Evolutionary conservation across 2,329 filamentous ascomycete genomes (phyloP).

Genomic region (Dactylellina sp.): DNA sequence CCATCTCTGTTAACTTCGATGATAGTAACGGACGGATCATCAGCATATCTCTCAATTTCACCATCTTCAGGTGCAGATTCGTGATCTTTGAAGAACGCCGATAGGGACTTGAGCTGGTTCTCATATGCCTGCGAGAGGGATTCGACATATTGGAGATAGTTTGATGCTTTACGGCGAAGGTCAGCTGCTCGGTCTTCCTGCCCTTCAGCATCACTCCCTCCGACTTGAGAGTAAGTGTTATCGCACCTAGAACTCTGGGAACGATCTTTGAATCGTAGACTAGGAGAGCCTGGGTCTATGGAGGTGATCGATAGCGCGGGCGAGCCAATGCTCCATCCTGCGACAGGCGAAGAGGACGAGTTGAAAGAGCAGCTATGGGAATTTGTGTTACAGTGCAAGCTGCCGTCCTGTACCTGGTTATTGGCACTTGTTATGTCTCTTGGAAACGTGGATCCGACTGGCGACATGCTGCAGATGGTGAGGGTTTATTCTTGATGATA

Average conservation of each 20-base stretch:
- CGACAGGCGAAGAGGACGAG: conserved; percentile 11
- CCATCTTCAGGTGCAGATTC: neutral
- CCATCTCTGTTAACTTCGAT: conserved; percentile 38
- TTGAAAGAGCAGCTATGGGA: conserved; percentile 31
- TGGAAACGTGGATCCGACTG: neutral
- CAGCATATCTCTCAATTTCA: conserved; percentile 14
- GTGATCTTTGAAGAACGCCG: conserved; percentile 34
- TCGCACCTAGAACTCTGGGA: conserved; percentile 9
- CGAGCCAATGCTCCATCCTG: conserved; percentile 45
- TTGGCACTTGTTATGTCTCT: neutral
- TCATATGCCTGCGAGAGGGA: conserved; percentile 54
- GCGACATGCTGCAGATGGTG: conserved; percentile 20
- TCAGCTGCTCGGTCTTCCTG: conserved; percentile 29
- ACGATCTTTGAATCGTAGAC: conserved; percentile 37
- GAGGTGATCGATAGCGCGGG: conserved; percentile 50
- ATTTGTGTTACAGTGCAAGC: neutral
- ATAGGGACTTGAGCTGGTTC: conserved; percentile 35
- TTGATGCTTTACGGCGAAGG: conserved; percentile 42
- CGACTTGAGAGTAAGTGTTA: conserved; percentile 1
- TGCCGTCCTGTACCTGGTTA: neutral
- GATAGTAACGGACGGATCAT: conserved; percentile 36
- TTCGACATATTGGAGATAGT: conserved; percentile 54
- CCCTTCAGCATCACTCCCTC: neutral
- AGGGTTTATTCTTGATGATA: neutral
- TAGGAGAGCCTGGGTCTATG: conserved; percentile 42